These are phyloP conservation scores for Vaccinium myrtillus DNA, from an alignment of 148 eudicot species.

Conservation along the genomic window DNA sequence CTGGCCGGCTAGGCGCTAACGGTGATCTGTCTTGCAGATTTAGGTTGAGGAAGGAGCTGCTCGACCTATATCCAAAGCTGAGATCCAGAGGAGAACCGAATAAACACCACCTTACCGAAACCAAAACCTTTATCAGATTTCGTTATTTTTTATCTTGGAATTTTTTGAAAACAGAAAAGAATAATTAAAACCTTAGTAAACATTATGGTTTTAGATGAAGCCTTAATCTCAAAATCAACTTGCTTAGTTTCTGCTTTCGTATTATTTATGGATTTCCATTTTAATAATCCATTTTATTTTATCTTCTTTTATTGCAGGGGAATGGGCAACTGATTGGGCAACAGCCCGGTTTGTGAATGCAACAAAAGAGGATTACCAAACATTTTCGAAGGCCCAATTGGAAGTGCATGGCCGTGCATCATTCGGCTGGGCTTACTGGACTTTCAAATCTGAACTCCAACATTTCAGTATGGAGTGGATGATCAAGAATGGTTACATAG, in stretches of 20 bases:
- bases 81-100: too few relatives aligned
- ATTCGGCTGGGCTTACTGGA: constrained; percentile 91
- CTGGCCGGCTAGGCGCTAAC: too few relatives aligned
- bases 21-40: too few relatives aligned
- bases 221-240: constrained; percentile 15
- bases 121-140: too few relatives aligned
- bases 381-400: constrained; percentile 48
- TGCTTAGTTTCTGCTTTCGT: neutral
- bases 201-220: constrained; percentile 33
- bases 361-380: constrained; percentile 44
- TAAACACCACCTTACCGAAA: too few relatives aligned
- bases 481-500: constrained; percentile 65
- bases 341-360: constrained; percentile 24
- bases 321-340: constrained; percentile 69
- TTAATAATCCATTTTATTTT: constrained; percentile 17
- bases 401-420: constrained; percentile 55
- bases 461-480: constrained; percentile 79
- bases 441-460: constrained; percentile 41
- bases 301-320: constrained; percentile 39
- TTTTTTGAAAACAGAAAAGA: neutral
- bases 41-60: too few relatives aligned
- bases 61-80: too few relatives aligned
- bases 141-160: neutral
- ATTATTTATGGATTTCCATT: constrained; percentile 6
- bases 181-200: neutral